Percentiles rank a stretch among this genome's conserved stretches.
Evolutionary conservation across 2,329 filamentous ascomycete species (phyloP).

Genomic region (Cercospora canescens): DNA sequence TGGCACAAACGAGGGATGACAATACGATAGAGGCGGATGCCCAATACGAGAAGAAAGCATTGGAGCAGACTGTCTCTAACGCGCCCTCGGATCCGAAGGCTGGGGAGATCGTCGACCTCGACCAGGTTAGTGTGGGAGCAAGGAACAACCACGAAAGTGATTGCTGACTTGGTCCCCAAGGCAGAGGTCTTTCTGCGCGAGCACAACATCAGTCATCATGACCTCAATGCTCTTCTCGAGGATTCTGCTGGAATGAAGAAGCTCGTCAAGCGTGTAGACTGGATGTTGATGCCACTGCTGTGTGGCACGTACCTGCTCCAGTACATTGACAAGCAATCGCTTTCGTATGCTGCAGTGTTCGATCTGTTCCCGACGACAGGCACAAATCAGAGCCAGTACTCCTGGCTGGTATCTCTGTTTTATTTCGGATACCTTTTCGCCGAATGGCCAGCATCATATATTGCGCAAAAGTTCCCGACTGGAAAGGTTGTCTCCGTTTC

Average conservation of each 20-base stretch:
- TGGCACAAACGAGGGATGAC: background rate
- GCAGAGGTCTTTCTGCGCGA: conserved; percentile 52
- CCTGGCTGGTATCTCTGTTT: conserved; percentile 58
- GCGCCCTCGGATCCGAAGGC: conserved; percentile 25
- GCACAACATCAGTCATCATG: conserved; percentile 46
- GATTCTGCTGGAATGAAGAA: conserved; percentile 41
- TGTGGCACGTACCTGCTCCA: conserved; percentile 54
- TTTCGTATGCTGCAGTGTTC: conserved; percentile 58
- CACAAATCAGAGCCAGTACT: conserved; percentile 51
- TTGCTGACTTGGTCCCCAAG: background rate
- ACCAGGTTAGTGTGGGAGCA: conserved; percentile 35
- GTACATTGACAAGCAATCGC: conserved; percentile 46
- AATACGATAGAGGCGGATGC: conserved; percentile 9
- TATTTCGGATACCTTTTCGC: conserved; percentile 49
- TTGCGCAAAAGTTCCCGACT: conserved; percentile 37
- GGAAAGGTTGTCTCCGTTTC: conserved; percentile 35
- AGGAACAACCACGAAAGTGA: background rate
- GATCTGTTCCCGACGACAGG: conserved; percentile 54
- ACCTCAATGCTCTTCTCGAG: conserved; percentile 47
- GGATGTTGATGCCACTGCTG: conserved; percentile 53
- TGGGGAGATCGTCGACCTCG: conserved; percentile 43
- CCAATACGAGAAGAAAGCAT: conserved; percentile 15
- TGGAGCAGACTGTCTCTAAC: conserved; percentile 14
- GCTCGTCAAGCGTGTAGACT: conserved; percentile 50
- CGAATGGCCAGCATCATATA: conserved; percentile 28